These are phyloP conservation scores for Ephemerocybe angulata DNA, from an alignment of 768 basidiomycete species.

Conservation along the genomic window DNA sequence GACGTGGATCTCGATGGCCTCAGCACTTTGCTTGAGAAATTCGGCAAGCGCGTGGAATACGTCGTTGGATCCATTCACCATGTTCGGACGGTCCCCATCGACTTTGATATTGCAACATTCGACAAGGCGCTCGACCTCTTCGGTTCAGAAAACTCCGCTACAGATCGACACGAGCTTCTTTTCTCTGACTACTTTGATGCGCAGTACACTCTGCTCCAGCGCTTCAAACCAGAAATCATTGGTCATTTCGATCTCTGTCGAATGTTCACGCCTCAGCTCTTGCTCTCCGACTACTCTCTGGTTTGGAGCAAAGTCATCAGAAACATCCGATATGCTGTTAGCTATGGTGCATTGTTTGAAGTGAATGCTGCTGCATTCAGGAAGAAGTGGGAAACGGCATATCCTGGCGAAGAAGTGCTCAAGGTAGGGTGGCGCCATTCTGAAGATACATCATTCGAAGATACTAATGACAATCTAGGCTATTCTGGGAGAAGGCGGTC, in stretches of 20 bases:
- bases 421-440: constrained; percentile 42
- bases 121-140: constrained; percentile 51
- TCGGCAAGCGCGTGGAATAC: constrained; percentile 67
- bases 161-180: constrained; percentile 41
- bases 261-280: constrained; percentile 67
- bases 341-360: constrained; percentile 91
- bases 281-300: constrained; percentile 50
- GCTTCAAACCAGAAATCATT: constrained; percentile 81
- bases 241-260: constrained; percentile 94
- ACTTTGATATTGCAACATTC: constrained; percentile 80
- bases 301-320: constrained; percentile 66
- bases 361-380: constrained; percentile 88
- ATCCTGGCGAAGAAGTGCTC: constrained; percentile 77
- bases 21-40: constrained; percentile 43
- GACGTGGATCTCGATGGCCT: constrained; percentile 58
- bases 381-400: constrained; percentile 84
- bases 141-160: constrained; percentile 20
- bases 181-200: constrained; percentile 79
- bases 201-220: constrained; percentile 67
- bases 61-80: constrained; percentile 94
- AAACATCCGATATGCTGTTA: constrained; percentile 69
- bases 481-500: constrained; percentile 65
- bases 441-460: constrained; percentile 1
- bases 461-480: constrained; percentile 43
- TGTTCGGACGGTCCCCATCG: constrained; percentile 83